Evolutionary conservation across 352 stramenopile species (phyloP).

Genomic region (Pythium insidiosum): DNA sequence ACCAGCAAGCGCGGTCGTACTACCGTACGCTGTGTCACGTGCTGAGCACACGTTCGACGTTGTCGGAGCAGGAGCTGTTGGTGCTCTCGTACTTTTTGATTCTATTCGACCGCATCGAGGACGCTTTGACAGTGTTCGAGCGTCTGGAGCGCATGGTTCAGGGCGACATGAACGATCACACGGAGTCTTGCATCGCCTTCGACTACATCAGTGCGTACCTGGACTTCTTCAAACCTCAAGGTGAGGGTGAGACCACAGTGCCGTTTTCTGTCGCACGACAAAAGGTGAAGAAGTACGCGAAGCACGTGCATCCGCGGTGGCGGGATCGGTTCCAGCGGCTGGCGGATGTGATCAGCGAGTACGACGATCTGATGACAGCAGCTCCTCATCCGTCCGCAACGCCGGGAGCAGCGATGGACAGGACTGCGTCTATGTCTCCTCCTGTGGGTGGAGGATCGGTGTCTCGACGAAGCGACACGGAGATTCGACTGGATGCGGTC

Average conservation of each 20-base stretch:
- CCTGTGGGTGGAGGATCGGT: too few relatives aligned
- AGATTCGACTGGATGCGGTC: slow-evolving; percentile 17
- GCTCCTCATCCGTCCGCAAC: too few relatives aligned
- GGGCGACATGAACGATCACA: slow-evolving; percentile 9
- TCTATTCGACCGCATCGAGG: slow-evolving; percentile 28
- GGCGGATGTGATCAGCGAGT: slow-evolving; percentile 31
- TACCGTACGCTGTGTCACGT: slow-evolving; percentile 32
- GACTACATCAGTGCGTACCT: slow-evolving; percentile 59
- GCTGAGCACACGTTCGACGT: slow-evolving; percentile 12
- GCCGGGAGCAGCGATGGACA: too few relatives aligned
- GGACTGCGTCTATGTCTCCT: too few relatives aligned
- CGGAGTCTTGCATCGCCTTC: slow-evolving; percentile 38
- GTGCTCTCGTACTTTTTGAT: slow-evolving; percentile 44
- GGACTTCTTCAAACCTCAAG: slow-evolving; percentile 31
- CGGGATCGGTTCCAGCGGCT: slow-evolving; percentile 31
- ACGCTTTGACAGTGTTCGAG: slow-evolving; percentile 25
- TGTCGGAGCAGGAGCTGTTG: slow-evolving; percentile 25
- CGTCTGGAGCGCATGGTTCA: slow-evolving; percentile 1
- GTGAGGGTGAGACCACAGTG: slow-evolving; percentile 1
- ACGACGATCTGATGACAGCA: slow-evolving; percentile 36
- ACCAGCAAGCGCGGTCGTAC: slow-evolving; percentile 27
- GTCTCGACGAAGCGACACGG: too few relatives aligned
- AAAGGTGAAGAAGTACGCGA: slow-evolving; percentile 24
- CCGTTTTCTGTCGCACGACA: slow-evolving; percentile 26
- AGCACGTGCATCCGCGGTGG: slow-evolving; percentile 37